These are phyloP conservation scores for Coemansia sp. DNA, from an alignment of 192 early-diverging fungal species.

Conservation along the genomic window DNA sequence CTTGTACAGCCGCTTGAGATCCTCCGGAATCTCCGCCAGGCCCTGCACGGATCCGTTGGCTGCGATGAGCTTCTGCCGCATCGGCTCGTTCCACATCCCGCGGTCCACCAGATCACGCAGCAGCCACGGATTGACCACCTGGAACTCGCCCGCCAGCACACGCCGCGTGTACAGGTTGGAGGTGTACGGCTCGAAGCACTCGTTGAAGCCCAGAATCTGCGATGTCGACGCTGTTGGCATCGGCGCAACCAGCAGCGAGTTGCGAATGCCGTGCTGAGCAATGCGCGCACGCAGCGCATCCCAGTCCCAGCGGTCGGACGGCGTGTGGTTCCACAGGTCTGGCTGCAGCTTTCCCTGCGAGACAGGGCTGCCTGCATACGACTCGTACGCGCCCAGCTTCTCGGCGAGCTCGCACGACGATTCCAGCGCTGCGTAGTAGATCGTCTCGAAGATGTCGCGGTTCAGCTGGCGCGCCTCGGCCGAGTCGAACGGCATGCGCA, in stretches of 20 bases:
- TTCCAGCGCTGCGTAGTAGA: constrained; percentile 93
- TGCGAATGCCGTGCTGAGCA: constrained; percentile 82
- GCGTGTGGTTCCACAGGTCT: constrained; percentile 88
- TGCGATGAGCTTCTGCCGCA: constrained; percentile 93
- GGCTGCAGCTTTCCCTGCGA: constrained; percentile 90
- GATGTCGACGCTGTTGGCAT: constrained; percentile 98
- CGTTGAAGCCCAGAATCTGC: constrained; percentile 97
- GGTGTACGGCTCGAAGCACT: constrained; percentile 93
- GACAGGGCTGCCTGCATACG: constrained; percentile 87
- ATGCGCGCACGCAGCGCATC: constrained; percentile 74
- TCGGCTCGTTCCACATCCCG: constrained; percentile 88
- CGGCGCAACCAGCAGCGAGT: constrained; percentile 92
- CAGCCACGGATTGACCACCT: constrained; percentile 96
- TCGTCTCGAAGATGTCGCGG: constrained; percentile 90
- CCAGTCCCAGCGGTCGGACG: constrained; percentile 93
- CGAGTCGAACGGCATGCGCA: constrained; percentile 95
- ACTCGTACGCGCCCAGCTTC: constrained; percentile 76
- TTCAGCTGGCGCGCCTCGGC: constrained; percentile 81
- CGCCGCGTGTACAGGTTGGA: constrained; percentile 97
- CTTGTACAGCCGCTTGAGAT: constrained; percentile 95
- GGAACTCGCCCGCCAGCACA: constrained; percentile 96
- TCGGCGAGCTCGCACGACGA: constrained; percentile 89
- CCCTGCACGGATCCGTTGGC: constrained; percentile 87
- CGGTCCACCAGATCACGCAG: constrained; percentile 93
- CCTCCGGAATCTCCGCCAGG: constrained; percentile 74